Evolutionary conservation across 2,329 filamentous ascomycete species (phyloP), one percentile per base, ranked within the genome.

Genomic region (Exophiala mesophila): DNA sequence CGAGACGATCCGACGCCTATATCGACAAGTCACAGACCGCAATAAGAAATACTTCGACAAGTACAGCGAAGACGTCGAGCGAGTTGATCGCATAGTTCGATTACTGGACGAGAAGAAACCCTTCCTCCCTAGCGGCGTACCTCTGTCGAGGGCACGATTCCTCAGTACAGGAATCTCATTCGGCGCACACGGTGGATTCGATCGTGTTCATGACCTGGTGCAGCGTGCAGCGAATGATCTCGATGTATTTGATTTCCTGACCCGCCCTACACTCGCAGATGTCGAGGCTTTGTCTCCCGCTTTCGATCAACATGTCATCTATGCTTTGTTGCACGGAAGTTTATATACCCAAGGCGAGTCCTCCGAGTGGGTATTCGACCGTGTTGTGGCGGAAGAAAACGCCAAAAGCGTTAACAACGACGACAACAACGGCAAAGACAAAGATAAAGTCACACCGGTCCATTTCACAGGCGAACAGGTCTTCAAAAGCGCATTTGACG

Each of bases 391-490:
- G 17, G 47, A 54, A 13, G 56, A 55, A 4, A 66, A 65, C 47
- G 59, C 68, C 0, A 65, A 64, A 12, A 80, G 77, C 60, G 64
- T 69, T 39, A 56, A 26, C 12, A 6, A 26, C 6, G 23, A 6
- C 7, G 12, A 6, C 23, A 26, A 7, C 23, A 26, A 26, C 6
- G 23, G 23, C 6, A 6, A 32, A 32, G 29, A 32, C 6, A 7
- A 13, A 6, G 29, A 34, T 18, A n/a, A n/a, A 18, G 32, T 4
- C 7, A 26, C 7, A 4, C 15, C 23, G 63, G 9, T 17, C 15
- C 20, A 18, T 19, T 94, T 96, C 66, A 88, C 86, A 0, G 88
- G 89, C 46, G 90, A 97, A 67, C 96, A 95, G 88, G 70, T 74
- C 50, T 38, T 20, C 18, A 24, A 24, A 3, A 21, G 16, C 31